phyloP scores from a whole-genome alignment of 176 grass and related monocot species.

The Canna indica region DNA sequence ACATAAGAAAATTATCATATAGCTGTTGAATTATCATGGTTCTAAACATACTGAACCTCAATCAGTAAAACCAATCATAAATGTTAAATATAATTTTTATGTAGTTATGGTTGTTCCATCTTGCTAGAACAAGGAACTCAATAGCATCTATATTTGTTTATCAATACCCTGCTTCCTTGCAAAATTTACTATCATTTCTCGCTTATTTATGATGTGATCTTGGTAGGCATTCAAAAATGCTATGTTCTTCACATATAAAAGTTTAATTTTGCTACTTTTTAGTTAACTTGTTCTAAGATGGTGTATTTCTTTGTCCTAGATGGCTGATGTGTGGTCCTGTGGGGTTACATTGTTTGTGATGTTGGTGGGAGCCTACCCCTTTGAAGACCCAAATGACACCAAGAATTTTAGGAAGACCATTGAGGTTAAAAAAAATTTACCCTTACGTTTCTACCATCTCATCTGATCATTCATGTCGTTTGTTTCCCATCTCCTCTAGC shows the following conservation, averaged over 20 bases:
- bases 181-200: too few relatives aligned
- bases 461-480: background rate
- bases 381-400: background rate
- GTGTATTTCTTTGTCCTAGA: background rate
- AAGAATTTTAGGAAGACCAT: constrained; percentile 14
- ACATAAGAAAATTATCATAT: background rate
- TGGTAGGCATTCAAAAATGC: background rate
- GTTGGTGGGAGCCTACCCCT: constrained; percentile 12
- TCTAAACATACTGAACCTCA: background rate
- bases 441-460: background rate
- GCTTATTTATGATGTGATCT: too few relatives aligned
- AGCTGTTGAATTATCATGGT: background rate
- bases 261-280: background rate
- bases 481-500: too few relatives aligned
- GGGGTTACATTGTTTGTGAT: constrained; percentile 5
- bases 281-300: background rate
- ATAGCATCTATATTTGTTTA: too few relatives aligned
- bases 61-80: too few relatives aligned
- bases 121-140: too few relatives aligned
- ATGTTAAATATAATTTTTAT: too few relatives aligned
- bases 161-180: too few relatives aligned
- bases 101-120: too few relatives aligned
- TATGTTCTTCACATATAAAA: background rate
- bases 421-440: background rate
- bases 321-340: background rate